Evolutionary conservation across 148 eudicot species (phyloP), one percentile per base, ranked within the genome.

Genomic region (Chenopodium suecicum): DNA sequence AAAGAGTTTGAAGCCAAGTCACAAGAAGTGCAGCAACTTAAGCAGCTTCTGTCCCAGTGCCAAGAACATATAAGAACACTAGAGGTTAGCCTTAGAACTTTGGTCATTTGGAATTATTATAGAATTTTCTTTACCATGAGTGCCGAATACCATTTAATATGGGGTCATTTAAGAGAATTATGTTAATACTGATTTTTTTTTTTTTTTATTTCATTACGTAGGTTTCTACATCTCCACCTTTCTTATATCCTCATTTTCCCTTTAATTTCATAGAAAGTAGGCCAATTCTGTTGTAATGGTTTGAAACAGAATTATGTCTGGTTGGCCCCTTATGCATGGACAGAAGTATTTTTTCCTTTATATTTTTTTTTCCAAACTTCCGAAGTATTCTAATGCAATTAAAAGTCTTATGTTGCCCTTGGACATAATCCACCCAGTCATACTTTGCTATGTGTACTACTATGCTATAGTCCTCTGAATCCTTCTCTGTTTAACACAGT

Each of bases 31-130:
- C 88, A 89, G 73, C 88, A 90, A 73, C 86, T 93, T 70, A 93
- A 93, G 86, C 91, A 93, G 87, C 88, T 93, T 79, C 86, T 90
- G 60, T 80, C 93, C 32, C 92, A 93, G 84, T 93, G 92, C 90
- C 97, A 93, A 84, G 95, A 90, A 83, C 97, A 91, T 86, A 77
- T 93, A 73, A 85, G 94, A 81, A 93, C 91, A 37, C 90, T 93
- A 67, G 95, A 93, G 97, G 97, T 93, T 74, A 86, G 75, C 32
- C 80, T 70, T 56, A 11, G 3, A 60, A 76, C 65, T 82, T 50
- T 25, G 32, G 29, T 64, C 16, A 34, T 82, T 10, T 77, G 70
- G 75, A 34, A 37, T 37, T 69, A 34, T 34, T 37, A 56, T 12
- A 32, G 54, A 46, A 52, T 79, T 23, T 56, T 56, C 32, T 31